phyloP scores from a whole-genome alignment of 257 asterid species.

The Cruciata laevipes region DNA sequence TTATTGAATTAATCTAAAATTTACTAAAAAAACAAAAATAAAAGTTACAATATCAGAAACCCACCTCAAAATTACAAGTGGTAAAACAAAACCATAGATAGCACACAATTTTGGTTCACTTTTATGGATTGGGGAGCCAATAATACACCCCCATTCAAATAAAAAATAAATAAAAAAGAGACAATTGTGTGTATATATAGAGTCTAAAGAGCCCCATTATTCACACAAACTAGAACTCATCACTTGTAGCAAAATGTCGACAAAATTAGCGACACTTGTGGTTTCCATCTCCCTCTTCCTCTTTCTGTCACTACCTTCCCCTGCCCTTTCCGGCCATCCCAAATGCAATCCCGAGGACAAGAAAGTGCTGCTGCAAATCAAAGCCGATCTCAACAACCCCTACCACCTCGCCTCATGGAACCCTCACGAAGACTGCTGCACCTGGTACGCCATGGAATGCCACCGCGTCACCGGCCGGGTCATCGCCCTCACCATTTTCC shows the following conservation, averaged over 20 bases:
- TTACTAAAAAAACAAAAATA: no score
- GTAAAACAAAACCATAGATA: no score
- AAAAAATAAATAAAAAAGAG: no score
- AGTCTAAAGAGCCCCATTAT: neutral
- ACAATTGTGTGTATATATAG: no score
- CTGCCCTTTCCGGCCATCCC: constrained; percentile 8
- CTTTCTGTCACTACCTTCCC: constrained; percentile 2
- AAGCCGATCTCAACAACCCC: constrained; percentile 42
- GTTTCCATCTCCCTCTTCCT: constrained; percentile 13
- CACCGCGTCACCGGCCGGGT: constrained; percentile 41
- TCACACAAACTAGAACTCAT: neutral
- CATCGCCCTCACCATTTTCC: constrained; percentile 19
- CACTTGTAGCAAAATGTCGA: neutral
- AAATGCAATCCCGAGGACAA: constrained; percentile 58
- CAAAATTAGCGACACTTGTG: neutral
- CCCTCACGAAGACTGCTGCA: constrained; percentile 49
- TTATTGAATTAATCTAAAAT: no score
- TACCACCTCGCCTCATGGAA: constrained; percentile 45
- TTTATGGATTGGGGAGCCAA: no score
- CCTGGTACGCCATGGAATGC: constrained; percentile 38
- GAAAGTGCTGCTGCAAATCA: constrained; percentile 42
- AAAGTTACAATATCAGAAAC: no score
- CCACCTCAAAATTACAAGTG: no score
- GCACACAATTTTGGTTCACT: no score
- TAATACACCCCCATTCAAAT: no score